Percentiles rank a stretch among this genome's conserved stretches.
These are phyloP conservation scores for Xylariomycetidae sp. DNA, from an alignment of 2,329 filamentous ascomycete species.

Conservation along the genomic window DNA sequence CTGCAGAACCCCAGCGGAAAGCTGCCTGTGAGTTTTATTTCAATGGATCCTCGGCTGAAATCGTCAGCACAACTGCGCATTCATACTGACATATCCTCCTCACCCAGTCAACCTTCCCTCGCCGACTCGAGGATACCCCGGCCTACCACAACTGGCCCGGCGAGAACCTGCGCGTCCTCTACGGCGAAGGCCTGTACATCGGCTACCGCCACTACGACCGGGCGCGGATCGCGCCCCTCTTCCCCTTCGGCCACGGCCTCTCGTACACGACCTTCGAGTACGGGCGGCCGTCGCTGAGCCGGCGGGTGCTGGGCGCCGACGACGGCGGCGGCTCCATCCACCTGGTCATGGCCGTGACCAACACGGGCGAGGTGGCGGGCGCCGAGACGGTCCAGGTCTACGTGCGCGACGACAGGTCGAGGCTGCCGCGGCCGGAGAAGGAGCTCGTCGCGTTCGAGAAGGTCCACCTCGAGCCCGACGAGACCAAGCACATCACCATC, in stretches of 20 bases:
- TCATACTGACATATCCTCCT: constrained; percentile 5
- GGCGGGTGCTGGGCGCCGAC: constrained; percentile 31
- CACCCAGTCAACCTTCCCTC: constrained; percentile 59
- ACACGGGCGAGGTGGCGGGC: constrained; percentile 53
- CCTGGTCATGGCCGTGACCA: constrained; percentile 44
- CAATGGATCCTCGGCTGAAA: too few relatives aligned
- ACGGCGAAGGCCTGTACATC: constrained; percentile 69
- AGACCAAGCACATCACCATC: constrained; percentile 46
- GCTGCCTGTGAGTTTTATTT: constrained; percentile 45
- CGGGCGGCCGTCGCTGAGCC: constrained; percentile 48
- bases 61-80: too few relatives aligned
- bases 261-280: constrained; percentile 69
- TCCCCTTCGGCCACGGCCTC: constrained; percentile 70
- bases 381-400: constrained; percentile 66
- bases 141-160: constrained; percentile 70
- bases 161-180: constrained; percentile 63
- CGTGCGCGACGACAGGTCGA: constrained; percentile 57
- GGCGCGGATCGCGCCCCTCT: constrained; percentile 53
- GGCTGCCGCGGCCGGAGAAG: constrained; percentile 63
- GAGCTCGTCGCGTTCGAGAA: constrained; percentile 69
- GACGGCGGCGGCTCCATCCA: constrained; percentile 34
- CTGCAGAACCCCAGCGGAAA: constrained; percentile 63
- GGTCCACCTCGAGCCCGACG: constrained; percentile 52
- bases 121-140: constrained; percentile 59
- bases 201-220: constrained; percentile 72